Conservation (phyloP, 805 yeast genomes). For the Teunomyces stri region DNA sequence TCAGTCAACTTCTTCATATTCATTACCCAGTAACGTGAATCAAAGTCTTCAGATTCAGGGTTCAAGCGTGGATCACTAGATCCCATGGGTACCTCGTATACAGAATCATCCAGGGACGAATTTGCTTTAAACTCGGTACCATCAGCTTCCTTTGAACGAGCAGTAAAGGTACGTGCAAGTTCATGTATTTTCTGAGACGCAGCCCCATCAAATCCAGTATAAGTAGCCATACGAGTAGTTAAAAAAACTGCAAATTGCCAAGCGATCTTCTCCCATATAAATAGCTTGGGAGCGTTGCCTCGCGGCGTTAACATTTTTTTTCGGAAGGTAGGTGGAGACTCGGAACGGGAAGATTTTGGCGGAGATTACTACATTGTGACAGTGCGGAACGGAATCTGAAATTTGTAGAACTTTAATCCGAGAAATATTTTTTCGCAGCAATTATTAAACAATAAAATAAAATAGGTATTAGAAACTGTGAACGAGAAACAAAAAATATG, state of each 20-base stretch:
- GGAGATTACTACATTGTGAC: background rate
- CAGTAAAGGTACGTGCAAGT: slow-evolving; percentile 5
- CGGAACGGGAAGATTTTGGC: background rate
- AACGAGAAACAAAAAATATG: slow-evolving; percentile 1
- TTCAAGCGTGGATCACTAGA: slow-evolving; percentile 10
- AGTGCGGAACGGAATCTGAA: background rate
- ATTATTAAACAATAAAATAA: background rate
- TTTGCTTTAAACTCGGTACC: background rate
- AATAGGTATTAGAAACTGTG: background rate
- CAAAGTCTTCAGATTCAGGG: slow-evolving; percentile 11
- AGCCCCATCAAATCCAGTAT: slow-evolving; percentile 3
- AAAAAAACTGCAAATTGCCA: background rate
- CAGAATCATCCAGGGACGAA: slow-evolving; percentile 1
- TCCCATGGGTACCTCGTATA: background rate
- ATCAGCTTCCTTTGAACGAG: slow-evolving; percentile 5
- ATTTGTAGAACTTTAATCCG: background rate
- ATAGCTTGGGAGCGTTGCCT: background rate
- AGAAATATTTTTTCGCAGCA: background rate
- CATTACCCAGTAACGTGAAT: slow-evolving; percentile 12
- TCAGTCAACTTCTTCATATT: slow-evolving; percentile 10
- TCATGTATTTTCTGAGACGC: slow-evolving; percentile 6
- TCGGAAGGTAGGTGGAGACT: background rate
- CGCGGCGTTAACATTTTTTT: background rate
- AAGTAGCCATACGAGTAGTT: background rate
- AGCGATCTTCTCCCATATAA: background rate